Evolutionary conservation across 176 grass and related monocot species (phyloP).

Genomic region (Raddia distichophylla): DNA sequence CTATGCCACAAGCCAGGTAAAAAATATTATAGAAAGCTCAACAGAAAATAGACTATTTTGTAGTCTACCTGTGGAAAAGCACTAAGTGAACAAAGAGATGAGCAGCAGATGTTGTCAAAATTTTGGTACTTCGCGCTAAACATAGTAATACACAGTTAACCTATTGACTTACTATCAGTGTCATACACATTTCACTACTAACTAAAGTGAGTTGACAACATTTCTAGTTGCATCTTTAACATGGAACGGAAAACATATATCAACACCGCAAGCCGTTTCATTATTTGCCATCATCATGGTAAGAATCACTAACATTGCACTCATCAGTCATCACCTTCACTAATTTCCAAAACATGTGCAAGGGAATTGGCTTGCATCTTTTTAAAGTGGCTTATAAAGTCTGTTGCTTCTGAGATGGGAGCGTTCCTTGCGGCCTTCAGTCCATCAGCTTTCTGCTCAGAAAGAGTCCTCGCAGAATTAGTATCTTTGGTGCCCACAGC

Average conservation of each 20-base stretch:
- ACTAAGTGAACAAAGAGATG: not conserved
- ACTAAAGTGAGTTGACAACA: not conserved
- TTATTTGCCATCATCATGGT: constrained; percentile 26
- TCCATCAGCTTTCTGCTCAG: constrained; percentile 34
- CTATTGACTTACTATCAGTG: not conserved
- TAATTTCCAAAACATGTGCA: constrained; percentile 46
- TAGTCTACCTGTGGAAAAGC: no score
- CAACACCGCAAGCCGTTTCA: not conserved
- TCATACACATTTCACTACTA: not conserved
- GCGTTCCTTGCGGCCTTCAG: constrained; percentile 63
- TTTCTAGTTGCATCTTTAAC: constrained; percentile 4
- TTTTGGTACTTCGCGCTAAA: not conserved
- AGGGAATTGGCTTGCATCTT: constrained; percentile 59
- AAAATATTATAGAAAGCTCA: no score
- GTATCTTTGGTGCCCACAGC: constrained; percentile 27
- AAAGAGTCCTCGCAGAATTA: constrained; percentile 21
- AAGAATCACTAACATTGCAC: constrained; percentile 33
- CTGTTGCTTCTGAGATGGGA: constrained; percentile 74
- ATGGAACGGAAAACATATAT: not conserved
- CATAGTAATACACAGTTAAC: not conserved
- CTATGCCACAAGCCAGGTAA: no score
- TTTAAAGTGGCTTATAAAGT: constrained; percentile 65
- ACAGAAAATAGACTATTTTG: no score
- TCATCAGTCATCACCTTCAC: constrained; percentile 55
- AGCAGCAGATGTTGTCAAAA: not conserved